Evolutionary conservation across 805 yeast species (phyloP), one percentile per base, ranked within the genome.

Genomic region (Yamadazyma laniorum): DNA sequence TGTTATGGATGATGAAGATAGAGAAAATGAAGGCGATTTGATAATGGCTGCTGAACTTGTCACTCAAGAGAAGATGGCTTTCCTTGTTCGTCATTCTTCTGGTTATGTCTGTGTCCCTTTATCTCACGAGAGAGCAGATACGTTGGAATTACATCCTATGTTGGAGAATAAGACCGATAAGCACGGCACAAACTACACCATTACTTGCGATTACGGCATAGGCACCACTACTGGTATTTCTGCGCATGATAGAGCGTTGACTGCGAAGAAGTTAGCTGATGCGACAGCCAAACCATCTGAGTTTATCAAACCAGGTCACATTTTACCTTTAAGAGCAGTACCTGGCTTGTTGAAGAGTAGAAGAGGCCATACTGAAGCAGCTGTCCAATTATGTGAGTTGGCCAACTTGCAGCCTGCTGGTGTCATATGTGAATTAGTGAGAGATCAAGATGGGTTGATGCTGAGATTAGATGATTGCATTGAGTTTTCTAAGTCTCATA

Each of bases 181-280:
- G 58, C 97, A 93, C 51, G 95, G 95, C 8, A 93, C 99, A 1
- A 98, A 98, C 2, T 93, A 93, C 64, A 93, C 99, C 1, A 80
- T 93, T 34, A 88, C 97, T 1, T 86, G 86, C 37, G 99, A 93
- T 58, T 80, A 67, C 45, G 79, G 76, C 25, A 83, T 83, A 40
- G 96, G 95, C 25, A 90, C 98, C 25, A 88, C 98, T 9, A 93
- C 99, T 0, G 99, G 99, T 9, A 93, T 93, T 35, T 84, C 95
- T 18, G 97, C 99, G 7, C 82, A 81, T 52, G 99, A 93, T 61
- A 75, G 99, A 53, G 91, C 95, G 0, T 64, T 85, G 49, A 93
- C 99, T 1, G 85, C 86, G 26, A 63, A 71, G 26, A 71, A 71
- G 42, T 72, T 93, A 50, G 95, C 96, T 1, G 74, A 77, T 46